These are phyloP conservation scores for Wickerhamiella azyma DNA, from an alignment of 805 yeast genomes.

Conservation along the genomic window DNA sequence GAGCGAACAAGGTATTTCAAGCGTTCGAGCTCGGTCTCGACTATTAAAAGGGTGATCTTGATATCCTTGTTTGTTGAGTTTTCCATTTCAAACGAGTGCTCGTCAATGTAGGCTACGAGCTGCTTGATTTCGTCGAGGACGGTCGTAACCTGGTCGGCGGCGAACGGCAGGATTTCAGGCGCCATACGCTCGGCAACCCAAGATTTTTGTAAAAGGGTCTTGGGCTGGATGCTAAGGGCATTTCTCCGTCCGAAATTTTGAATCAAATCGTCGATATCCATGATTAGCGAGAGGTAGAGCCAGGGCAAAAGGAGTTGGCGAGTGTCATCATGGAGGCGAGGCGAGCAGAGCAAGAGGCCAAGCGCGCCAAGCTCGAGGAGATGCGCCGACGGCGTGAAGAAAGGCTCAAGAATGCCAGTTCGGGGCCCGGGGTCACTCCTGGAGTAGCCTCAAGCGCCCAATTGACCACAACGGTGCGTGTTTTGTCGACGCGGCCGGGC, in stretches of 20 bases:
- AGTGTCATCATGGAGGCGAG: background rate
- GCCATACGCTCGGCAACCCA: constrained; percentile 81
- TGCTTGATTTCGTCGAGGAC: constrained; percentile 43
- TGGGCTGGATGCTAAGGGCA: constrained; percentile 5
- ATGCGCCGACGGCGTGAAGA: constrained; percentile 33
- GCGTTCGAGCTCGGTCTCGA: constrained; percentile 86
- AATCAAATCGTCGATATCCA: constrained; percentile 20
- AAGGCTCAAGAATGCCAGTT: constrained; percentile 11
- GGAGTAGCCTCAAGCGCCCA: constrained; percentile 7
- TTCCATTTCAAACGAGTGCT: constrained; percentile 64
- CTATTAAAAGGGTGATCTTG: constrained; percentile 36
- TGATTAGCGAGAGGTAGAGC: no score
- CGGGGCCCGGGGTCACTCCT: constrained; percentile 13
- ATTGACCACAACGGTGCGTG: background rate
- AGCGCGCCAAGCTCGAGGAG: constrained; percentile 36
- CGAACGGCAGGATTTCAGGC: constrained; percentile 75
- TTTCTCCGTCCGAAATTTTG: constrained; percentile 3
- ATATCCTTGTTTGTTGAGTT: constrained; percentile 18
- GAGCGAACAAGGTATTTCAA: constrained; percentile 69
- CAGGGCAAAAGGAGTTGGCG: no score
- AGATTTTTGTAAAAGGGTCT: constrained; percentile 33
- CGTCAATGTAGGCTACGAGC: constrained; percentile 67
- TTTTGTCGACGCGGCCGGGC: constrained; percentile 2
- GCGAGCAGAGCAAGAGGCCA: constrained; percentile 35
- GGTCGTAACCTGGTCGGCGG: constrained; percentile 42